Percentiles rank a stretch among this genome's conserved stretches.
Evolutionary conservation across 1,139 yeast species (phyloP).

Genomic region (Magnusiomyces ingens): DNA sequence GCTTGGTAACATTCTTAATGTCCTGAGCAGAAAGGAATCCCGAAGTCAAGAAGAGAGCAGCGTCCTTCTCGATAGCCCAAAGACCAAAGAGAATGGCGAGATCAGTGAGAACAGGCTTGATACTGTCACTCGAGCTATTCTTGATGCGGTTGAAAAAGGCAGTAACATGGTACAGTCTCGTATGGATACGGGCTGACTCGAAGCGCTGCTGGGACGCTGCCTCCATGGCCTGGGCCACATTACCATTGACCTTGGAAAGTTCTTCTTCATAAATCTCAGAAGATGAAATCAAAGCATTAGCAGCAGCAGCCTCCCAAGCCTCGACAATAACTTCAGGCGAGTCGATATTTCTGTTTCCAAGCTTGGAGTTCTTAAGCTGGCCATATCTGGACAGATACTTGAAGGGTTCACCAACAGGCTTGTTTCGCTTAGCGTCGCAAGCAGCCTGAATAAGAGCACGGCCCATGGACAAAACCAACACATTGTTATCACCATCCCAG

Average conservation of each 20-base stretch:
- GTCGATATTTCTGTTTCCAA: constrained; percentile 19
- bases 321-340: constrained; percentile 27
- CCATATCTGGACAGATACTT: constrained; percentile 19
- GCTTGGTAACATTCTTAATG: constrained; percentile 30
- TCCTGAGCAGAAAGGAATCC: constrained; percentile 42
- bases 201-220: constrained; percentile 33
- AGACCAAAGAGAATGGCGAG: constrained; percentile 60
- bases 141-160: constrained; percentile 29
- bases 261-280: constrained; percentile 22
- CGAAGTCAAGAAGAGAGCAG: constrained; percentile 68
- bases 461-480: constrained; percentile 45
- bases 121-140: constrained; percentile 14
- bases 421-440: constrained; percentile 24
- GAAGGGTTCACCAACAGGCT: constrained; percentile 23
- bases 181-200: constrained; percentile 33
- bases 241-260: constrained; percentile 20
- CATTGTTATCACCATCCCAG: constrained; percentile 92
- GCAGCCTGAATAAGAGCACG: constrained; percentile 30
- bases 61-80: constrained; percentile 65
- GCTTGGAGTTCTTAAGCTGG: constrained; percentile 21
- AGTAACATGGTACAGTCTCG: constrained; percentile 28
- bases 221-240: constrained; percentile 31
- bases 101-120: constrained; percentile 38
- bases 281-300: constrained; percentile 27
- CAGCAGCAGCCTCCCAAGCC: constrained; percentile 37